These are phyloP conservation scores for Cryptococcus maquisensis DNA, from an alignment of 1,284 basidiomycete genomes.

Conservation along the genomic window DNA sequence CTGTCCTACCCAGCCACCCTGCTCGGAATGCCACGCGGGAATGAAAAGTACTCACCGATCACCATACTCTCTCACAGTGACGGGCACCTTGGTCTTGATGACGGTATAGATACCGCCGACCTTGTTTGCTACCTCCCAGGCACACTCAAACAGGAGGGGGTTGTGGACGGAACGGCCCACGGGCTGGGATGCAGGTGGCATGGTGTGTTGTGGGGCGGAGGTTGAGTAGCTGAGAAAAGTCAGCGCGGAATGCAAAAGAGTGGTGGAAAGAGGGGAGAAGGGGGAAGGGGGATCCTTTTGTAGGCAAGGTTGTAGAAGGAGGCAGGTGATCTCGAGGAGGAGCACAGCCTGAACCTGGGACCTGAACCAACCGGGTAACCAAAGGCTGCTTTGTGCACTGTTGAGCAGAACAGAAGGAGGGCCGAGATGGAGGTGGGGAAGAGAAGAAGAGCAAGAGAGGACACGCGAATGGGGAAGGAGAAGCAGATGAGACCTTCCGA, in stretches of 20 bases:
- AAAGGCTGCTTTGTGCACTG: background rate
- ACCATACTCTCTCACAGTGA: constrained; percentile 83
- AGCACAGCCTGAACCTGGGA: no score
- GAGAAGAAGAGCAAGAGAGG: background rate
- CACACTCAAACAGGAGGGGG: constrained; percentile 79
- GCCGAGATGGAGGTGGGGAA: background rate
- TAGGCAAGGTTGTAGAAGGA: background rate
- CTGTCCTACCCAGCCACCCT: background rate
- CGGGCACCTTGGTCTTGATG: constrained; percentile 98
- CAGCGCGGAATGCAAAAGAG: background rate
- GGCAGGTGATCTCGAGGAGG: background rate
- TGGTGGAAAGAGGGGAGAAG: background rate
- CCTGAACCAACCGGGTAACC: no score
- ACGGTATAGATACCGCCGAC: constrained; percentile 99
- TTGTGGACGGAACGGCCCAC: constrained; percentile 66
- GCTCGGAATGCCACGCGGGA: background rate
- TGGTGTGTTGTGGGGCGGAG: background rate
- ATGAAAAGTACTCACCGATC: constrained; percentile 38
- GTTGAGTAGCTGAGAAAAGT: background rate
- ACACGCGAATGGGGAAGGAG: background rate
- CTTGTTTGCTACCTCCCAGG: constrained; percentile 95
- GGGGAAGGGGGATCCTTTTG: background rate
- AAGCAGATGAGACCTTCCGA: no score
- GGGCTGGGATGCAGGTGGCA: constrained; percentile 1
- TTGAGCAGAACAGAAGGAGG: background rate